Conservation (phyloP, 2,329 filamentous ascomycete species). For the Catunica adiposa region DNA sequence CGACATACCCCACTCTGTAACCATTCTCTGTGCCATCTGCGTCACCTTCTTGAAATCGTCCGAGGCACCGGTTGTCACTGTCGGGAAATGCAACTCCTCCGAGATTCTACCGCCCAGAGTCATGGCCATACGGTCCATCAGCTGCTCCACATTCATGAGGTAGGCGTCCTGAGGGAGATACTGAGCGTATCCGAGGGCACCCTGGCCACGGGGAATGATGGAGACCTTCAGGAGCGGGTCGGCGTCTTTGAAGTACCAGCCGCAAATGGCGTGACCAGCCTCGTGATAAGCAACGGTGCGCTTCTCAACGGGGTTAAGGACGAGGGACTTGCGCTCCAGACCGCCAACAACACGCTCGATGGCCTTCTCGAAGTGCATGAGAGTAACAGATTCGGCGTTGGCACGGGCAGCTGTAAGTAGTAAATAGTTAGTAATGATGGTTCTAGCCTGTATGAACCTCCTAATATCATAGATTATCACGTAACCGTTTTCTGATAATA, state of each 20-base stretch:
- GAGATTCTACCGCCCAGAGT: conserved; percentile 88
- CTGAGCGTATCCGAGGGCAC: conserved; percentile 87
- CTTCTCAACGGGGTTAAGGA: conserved; percentile 87
- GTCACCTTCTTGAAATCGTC: conserved; percentile 99
- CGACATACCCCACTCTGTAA: conserved; percentile 98
- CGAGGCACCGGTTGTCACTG: conserved; percentile 83
- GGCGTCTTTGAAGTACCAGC: conserved; percentile 94
- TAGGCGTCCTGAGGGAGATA: conserved; percentile 93
- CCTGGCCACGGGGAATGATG: conserved; percentile 91
- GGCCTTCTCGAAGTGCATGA: conserved; percentile 90
- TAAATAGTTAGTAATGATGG: conserved; percentile 1
- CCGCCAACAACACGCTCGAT: conserved; percentile 96
- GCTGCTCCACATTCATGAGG: conserved; percentile 84
- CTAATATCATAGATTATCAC: no score
- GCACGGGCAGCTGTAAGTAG: conserved; percentile 55
- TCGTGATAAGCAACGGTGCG: conserved; percentile 94
- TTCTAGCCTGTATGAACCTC: no score
- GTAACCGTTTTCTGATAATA: no score
- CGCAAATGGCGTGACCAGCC: conserved; percentile 93
- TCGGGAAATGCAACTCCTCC: conserved; percentile 92
- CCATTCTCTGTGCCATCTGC: conserved; percentile 89
- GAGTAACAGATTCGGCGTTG: conserved; percentile 63
- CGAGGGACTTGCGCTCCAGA: conserved; percentile 90
- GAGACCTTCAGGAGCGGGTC: conserved; percentile 96
- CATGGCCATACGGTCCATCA: conserved; percentile 99